Evolutionary conservation across 2,329 filamentous ascomycete genomes (phyloP).

Genomic region (Venturiaceae sp.): DNA sequence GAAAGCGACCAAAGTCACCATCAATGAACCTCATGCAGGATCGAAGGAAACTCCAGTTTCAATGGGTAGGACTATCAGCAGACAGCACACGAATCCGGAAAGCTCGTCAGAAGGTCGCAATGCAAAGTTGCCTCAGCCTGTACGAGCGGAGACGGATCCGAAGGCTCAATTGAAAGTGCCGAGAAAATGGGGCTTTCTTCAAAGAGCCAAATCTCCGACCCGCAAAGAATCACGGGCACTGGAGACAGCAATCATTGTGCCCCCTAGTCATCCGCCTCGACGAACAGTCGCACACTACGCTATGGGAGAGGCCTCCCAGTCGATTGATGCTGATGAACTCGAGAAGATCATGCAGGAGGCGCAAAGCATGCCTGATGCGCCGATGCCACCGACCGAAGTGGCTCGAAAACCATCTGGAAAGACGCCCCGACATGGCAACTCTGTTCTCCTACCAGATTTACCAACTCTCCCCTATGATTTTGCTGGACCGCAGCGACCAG

Average conservation of each 20-base stretch:
- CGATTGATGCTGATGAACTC: slow-evolving; percentile 33
- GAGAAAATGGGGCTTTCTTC: slow-evolving; percentile 51
- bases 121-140: background rate
- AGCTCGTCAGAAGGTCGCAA: background rate
- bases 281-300: slow-evolving; percentile 49
- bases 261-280: slow-evolving; percentile 16
- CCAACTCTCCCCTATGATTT: slow-evolving; percentile 21
- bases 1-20: background rate
- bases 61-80: background rate
- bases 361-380: slow-evolving; percentile 15
- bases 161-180: slow-evolving; percentile 25
- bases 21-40: background rate
- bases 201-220: slow-evolving; percentile 33
- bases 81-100: background rate
- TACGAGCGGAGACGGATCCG: slow-evolving; percentile 11
- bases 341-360: slow-evolving; percentile 36
- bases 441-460: slow-evolving; percentile 27
- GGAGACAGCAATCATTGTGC: slow-evolving; percentile 28
- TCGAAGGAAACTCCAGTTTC: background rate
- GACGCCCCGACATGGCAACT: slow-evolving; percentile 16
- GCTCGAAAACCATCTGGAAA: background rate
- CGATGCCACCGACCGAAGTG: slow-evolving; percentile 9
- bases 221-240: slow-evolving; percentile 24
- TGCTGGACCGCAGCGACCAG: slow-evolving; percentile 18
- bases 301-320: slow-evolving; percentile 39